Evolutionary conservation across 2,329 filamentous ascomycete genomes (phyloP), one percentile per base, ranked within the genome.

Genomic region (Metarhizium brunneum): DNA sequence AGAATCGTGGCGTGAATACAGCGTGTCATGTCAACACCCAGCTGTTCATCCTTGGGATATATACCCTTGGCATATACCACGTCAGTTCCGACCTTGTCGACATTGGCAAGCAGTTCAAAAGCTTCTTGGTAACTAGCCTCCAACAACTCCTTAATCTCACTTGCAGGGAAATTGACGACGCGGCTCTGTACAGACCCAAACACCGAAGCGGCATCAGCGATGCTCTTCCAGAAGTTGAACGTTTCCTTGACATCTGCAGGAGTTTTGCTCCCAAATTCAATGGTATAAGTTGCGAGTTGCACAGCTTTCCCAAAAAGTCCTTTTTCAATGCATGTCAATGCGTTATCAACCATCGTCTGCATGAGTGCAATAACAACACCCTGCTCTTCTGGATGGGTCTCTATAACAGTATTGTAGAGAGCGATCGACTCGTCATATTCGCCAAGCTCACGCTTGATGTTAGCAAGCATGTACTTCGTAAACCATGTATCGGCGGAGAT

Each of bases 151-250:
- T 76, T 75, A 32, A 94, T 71, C 0, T 78, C 66, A 0, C 78
- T 70, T 0, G 75, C 66, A 0, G 91, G 89, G 42, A 94, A 82
- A 7, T 84, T 77, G 1, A 72, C 67, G 2, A 84, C 71, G 48
- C 83, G 84, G 48, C 82, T 81, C 63, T 92, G 90, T 1, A 95
- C 83, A 65, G 81, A 87, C 0, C 88, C 87, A 65, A 95, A 96
- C 0, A 96, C 72, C 2, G 89, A 85, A 68, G 88, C 95, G 5
- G 92, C 88, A 73, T 97, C 94, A 5, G 87, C 94, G 7, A 96
- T 78, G 6, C 87, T 84, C 69, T 95, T 97, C 94, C 95, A 99
- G 54, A 96, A 81, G 67, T 97, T 99, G 74, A 97, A 96, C 0
- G 89, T 87, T 53, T 86, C 78, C 4, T 81, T 74, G 50, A 86